Evolutionary conservation across 495 filamentous ascomycete species (phyloP).

Genomic region (Penicillium simplicissimum): DNA sequence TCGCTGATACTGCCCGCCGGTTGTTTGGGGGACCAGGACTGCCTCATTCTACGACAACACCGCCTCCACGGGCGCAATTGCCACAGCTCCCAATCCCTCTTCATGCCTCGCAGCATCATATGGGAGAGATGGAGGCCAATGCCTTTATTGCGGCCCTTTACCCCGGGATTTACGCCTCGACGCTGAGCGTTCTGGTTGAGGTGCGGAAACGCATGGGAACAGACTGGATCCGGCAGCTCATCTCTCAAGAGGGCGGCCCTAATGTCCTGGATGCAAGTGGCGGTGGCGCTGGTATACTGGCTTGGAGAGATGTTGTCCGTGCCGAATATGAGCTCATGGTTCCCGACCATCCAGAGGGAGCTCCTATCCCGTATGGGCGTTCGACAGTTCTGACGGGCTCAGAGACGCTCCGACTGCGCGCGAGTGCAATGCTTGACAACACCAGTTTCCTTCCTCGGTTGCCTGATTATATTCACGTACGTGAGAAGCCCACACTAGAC

Average conservation of each 20-base stretch:
- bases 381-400: slow-evolving; percentile 65
- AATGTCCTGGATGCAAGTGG: slow-evolving; percentile 82
- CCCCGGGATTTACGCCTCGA: slow-evolving; percentile 75
- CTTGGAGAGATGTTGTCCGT: slow-evolving; percentile 79
- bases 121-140: slow-evolving; percentile 88
- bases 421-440: slow-evolving; percentile 76
- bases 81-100: slow-evolving; percentile 70
- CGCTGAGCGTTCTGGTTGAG: slow-evolving; percentile 75
- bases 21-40: slow-evolving; percentile 73
- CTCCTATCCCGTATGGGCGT: slow-evolving; percentile 52
- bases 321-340: slow-evolving; percentile 75
- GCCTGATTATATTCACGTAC: slow-evolving; percentile 79
- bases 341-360: slow-evolving; percentile 40
- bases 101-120: slow-evolving; percentile 65
- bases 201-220: slow-evolving; percentile 80
- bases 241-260: slow-evolving; percentile 68
- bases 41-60: slow-evolving; percentile 68
- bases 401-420: slow-evolving; percentile 68
- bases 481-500: slow-evolving; percentile 49
- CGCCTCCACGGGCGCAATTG: slow-evolving; percentile 46
- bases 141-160: slow-evolving; percentile 75
- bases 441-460: slow-evolving; percentile 90
- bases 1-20: slow-evolving; percentile 64
- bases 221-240: slow-evolving; percentile 71
- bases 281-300: slow-evolving; percentile 79